Evolutionary conservation across 306 rosid genomes (phyloP).

Genomic region (Sophora flavescens): DNA sequence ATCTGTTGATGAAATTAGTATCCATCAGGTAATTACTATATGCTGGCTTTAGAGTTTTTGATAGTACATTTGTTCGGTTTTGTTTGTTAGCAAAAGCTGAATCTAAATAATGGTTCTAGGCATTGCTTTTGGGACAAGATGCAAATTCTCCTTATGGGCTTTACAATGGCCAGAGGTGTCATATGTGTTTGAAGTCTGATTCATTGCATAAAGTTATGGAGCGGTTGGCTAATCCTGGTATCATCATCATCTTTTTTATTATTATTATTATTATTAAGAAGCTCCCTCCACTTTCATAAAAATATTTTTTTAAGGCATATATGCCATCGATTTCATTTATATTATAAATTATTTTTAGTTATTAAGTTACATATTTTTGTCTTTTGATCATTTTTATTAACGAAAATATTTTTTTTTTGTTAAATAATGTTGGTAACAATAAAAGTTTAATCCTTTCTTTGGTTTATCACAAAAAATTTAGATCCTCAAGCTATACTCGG

Average conservation of each 20-base stretch:
- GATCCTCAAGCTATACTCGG: not conserved
- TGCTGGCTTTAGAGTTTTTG: too few relatives aligned
- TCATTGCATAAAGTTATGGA: conserved; percentile 82
- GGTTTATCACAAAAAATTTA: too few relatives aligned
- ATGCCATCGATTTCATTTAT: not conserved
- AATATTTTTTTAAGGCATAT: not conserved
- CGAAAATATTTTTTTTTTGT: too few relatives aligned
- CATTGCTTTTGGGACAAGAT: conserved; percentile 76
- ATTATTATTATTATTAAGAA: conserved; percentile 28
- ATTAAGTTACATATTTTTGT: not conserved
- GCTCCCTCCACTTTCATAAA: not conserved
- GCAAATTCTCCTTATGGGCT: conserved; percentile 61
- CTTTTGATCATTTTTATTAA: not conserved
- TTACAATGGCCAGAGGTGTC: conserved; percentile 70
- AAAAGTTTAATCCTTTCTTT: too few relatives aligned
- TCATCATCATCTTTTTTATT: too few relatives aligned
- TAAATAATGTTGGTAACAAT: not conserved
- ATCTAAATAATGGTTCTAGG: conserved; percentile 52
- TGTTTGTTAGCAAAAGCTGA: conserved; percentile 31
- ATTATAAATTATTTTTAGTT: too few relatives aligned
- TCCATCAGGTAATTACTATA: conserved; percentile 79
- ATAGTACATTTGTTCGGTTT: conserved; percentile 25
- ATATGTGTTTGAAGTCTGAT: conserved; percentile 89
- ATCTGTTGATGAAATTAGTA: conserved; percentile 67
- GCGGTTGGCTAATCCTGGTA: conserved; percentile 82